phyloP scores from a whole-genome alignment of 1,284 basidiomycete genomes.

The Hortiboletus rubellus region DNA sequence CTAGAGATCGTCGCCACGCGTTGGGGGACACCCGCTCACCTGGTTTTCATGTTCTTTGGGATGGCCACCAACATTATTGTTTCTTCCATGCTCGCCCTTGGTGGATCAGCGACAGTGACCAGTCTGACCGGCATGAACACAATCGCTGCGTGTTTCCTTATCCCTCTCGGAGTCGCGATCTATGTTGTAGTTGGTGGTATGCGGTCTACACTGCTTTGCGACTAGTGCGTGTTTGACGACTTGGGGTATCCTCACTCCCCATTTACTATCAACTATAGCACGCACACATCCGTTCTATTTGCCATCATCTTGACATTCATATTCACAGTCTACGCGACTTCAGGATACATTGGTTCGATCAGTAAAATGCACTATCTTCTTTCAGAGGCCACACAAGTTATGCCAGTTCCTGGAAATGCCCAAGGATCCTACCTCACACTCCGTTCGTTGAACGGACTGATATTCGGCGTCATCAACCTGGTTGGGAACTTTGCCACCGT shows the following conservation, averaged over 20 bases:
- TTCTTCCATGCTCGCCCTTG: conserved; percentile 57
- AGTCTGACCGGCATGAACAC: conserved; percentile 82
- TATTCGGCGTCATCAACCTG: conserved; percentile 89
- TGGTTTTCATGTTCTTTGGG: conserved; percentile 78
- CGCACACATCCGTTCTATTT: conserved; percentile 80
- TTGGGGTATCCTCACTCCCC: conserved; percentile 23
- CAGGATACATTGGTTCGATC: conserved; percentile 59
- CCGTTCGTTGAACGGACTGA: conserved; percentile 76
- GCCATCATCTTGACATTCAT: conserved; percentile 73
- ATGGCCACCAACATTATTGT: conserved; percentile 80
- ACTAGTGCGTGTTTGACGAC: conserved; percentile 46
- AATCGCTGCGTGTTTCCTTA: conserved; percentile 80
- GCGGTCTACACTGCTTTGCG: conserved; percentile 59
- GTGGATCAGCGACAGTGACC: conserved; percentile 77
- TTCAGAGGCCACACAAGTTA: conserved; percentile 43
- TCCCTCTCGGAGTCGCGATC: conserved; percentile 60
- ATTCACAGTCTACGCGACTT: conserved; percentile 79
- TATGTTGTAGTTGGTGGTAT: conserved; percentile 65
- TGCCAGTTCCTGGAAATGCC: conserved; percentile 64
- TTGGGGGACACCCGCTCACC: conserved; percentile 75
- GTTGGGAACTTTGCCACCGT: conserved; percentile 83
- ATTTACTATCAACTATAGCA: conserved; percentile 41
- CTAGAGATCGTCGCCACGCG: conserved; percentile 59
- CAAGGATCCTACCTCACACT: conserved; percentile 77
- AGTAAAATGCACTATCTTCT: conserved; percentile 60